Evolutionary conservation across 2,329 filamentous ascomycete genomes (phyloP), one percentile per base, ranked within the genome.

Genomic region (Hymenoscyphus occultus): DNA sequence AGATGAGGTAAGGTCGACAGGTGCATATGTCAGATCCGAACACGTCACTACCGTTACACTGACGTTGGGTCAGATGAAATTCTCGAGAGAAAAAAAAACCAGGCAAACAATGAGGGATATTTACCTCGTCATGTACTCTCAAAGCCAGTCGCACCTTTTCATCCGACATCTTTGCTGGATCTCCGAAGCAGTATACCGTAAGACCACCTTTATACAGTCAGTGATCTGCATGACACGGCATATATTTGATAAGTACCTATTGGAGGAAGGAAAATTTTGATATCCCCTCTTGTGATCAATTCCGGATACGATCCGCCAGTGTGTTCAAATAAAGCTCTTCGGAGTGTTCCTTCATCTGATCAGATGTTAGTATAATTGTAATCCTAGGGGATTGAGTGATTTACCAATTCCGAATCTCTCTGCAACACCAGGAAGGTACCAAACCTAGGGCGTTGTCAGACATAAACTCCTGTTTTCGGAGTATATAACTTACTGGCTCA

Each of bases 1-100:
- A 98, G 74, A 96, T 96, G 64, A 98, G 86, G 76, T 98, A 98
- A 16, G 95, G 95, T 64, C 92, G 86, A 78, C 94, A 98, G 12
- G 95, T 98, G 80, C 95, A 98, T 74, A 98, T 99, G 76, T 99
- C 95, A 22, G 93, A 97, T 66, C 94, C 93, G 77, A 98, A 99
- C 56, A 98, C 95, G 78, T 99, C 95, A 76, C 91, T 96, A 64
- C 95, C 95, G 75, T 98, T 98, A 79, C 95, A 98, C 71, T 91
- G 54, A 63, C 12, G 56, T 65, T 58, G 39, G 58, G 68, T 74
- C 68, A 74, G 68, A 70, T 65, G 64, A 48, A 66, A 56, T 57
- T 10, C 14, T 48, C 48, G 39, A 63, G 51, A 57, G n/a, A 39
- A 57, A 60, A 35, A 56, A 19, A 56, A 19, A 22, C 5, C 28